phyloP scores from a whole-genome alignment of 768 basidiomycete genomes.

The Leccinum variicolor region DNA sequence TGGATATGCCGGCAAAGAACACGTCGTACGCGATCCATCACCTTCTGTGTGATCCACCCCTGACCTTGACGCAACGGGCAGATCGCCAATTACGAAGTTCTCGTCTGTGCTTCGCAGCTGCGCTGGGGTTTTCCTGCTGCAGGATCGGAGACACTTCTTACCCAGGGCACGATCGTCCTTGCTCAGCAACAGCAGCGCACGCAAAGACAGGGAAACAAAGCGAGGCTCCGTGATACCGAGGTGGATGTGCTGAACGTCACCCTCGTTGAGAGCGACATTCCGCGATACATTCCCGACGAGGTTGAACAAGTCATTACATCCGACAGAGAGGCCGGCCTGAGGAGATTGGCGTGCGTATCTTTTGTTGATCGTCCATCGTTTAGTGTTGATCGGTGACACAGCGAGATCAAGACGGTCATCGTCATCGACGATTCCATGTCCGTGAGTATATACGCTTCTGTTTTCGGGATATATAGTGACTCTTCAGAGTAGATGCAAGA shows the following conservation, averaged over 20 bases:
- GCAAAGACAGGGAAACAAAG: background rate
- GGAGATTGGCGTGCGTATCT: constrained; percentile 26
- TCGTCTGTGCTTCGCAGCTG: constrained; percentile 34
- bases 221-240: constrained; percentile 4
- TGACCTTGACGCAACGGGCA: constrained; percentile 2
- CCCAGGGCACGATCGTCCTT: constrained; percentile 30
- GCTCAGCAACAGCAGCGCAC: constrained; percentile 19
- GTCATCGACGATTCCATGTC: constrained; percentile 42
- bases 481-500: constrained; percentile 35
- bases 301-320: background rate
- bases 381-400: constrained; percentile 11
- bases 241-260: constrained; percentile 24
- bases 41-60: background rate
- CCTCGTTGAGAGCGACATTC: constrained; percentile 27
- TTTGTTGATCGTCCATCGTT: background rate
- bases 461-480: background rate
- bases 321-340: constrained; percentile 21
- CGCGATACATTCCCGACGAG: constrained; percentile 20
- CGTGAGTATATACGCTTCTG: constrained; percentile 10
- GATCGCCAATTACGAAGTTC: constrained; percentile 34
- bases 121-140: constrained; percentile 28
- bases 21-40: constrained; percentile 22
- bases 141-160: constrained; percentile 11
- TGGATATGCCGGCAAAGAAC: constrained; percentile 34
- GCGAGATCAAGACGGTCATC: constrained; percentile 41